Percentiles rank a stretch among this genome's conserved stretches.
Evolutionary conservation across 176 grass and related monocot genomes (phyloP).

Genomic region (Oryza officinalis): DNA sequence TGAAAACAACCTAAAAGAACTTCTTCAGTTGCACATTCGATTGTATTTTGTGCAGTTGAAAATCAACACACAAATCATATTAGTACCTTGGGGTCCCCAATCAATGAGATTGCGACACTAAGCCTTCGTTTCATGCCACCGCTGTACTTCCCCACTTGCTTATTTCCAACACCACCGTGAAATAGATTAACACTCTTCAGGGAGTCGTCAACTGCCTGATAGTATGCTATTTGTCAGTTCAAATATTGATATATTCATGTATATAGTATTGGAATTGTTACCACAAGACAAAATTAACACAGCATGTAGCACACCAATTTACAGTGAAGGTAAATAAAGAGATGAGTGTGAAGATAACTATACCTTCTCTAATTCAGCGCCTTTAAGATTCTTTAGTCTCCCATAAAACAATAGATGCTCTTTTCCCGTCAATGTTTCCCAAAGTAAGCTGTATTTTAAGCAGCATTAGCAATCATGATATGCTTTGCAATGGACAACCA

Average conservation of each 20-base stretch:
- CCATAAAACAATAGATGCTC: constrained; percentile 96
- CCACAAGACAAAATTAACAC: not conserved
- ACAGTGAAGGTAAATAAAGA: not conserved
- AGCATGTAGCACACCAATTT: not conserved
- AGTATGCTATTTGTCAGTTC: constrained; percentile 20
- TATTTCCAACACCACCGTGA: constrained; percentile 63
- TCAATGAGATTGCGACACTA: constrained; percentile 77
- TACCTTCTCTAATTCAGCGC: constrained; percentile 63
- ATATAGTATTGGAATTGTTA: not conserved
- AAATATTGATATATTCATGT: constrained; percentile 15
- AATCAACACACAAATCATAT: not conserved
- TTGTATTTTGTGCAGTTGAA: constrained; percentile 12
- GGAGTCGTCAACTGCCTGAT: constrained; percentile 77
- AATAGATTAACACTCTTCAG: constrained; percentile 80
- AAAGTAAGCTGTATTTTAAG: constrained; percentile 74
- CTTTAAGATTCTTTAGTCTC: constrained; percentile 89
- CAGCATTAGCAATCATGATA: not conserved
- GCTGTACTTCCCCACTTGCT: constrained; percentile 81
- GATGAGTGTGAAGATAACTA: not conserved
- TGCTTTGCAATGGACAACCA: not conserved
- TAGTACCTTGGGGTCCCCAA: constrained; percentile 70
- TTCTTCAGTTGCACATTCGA: not conserved
- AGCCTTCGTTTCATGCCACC: constrained; percentile 92
- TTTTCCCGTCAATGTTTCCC: constrained; percentile 92
- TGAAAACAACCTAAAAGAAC: constrained; percentile 73